Base-by-base conservation (phyloP, 495 filamentous ascomycete genomes). In the Hapsidospora chrysogenum region DNA sequence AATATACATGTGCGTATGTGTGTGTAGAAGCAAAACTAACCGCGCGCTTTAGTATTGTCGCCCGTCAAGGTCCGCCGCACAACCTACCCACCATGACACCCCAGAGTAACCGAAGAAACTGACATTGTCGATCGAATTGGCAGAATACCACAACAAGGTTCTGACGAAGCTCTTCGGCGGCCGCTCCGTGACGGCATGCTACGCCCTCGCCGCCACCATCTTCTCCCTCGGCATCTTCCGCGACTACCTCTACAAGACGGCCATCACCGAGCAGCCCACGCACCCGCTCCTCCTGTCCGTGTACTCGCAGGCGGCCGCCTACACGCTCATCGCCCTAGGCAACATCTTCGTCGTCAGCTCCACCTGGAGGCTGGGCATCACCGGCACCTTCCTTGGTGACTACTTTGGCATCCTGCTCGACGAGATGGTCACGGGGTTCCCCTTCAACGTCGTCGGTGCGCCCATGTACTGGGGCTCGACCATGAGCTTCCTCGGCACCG, bases 361-460 rank as follows among this genome's bases (percentile, higher is more conserved):
- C 40, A 96, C 92, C 61, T 94, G 76, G 72, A 79, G 75, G 18
- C 70, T 97, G n/a, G 89, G 89, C 29, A 66, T 97, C 41, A 96
- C 89, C 8, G 92, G 89, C 37, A 97, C 89, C 43, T 97, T 95
- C 54, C 64, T 97, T 17, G 89, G 89, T 38, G 89, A 97, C 61
- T 97, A 97, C 62, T 97, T 93, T 48, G 89, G 89, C 25, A 96
- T 97, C 50, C 64, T 97, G 42, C 92, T 96, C 89, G 85, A 95
- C 49, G 65, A 73, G 48, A 83, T 81, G 31, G 85, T 97, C 29
- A 92, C 83, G 4, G 74, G 78, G 9, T 97, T 97, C 52, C 89
- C 89, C 1, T 97, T 97, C 72, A 95, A 85, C 56, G 61, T 96
- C 35, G 87, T 79, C 17, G 72, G 74, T 41, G 80, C 85, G 25